A percentile compares a stretch with the other conserved stretches of the same genome.
Conservation (phyloP, 2,329 filamentous ascomycete genomes). For the Chlorencoelia australis region DNA sequence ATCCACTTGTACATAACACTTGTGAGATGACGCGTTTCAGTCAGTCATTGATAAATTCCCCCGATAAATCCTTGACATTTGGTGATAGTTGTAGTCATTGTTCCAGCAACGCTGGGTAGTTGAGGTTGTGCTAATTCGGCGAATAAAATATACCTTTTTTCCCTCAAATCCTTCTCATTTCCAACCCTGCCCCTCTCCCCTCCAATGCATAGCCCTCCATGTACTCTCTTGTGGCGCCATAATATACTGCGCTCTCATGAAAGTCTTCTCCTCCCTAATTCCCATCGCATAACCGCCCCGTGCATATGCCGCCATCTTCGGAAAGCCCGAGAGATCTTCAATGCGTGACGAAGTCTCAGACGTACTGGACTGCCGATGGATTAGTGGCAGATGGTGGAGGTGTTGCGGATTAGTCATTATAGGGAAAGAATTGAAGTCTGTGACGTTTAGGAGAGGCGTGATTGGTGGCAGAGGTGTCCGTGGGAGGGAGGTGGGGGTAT, state of each 20-base stretch:
- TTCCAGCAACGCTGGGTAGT: too few species aligned
- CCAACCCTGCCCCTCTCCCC: background rate
- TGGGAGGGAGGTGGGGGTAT: too few species aligned
- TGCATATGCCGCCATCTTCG: background rate
- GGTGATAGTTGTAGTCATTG: too few species aligned
- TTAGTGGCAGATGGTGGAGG: background rate
- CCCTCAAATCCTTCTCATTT: too few species aligned
- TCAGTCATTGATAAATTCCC: too few species aligned
- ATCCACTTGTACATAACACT: too few species aligned
- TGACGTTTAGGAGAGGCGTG: background rate
- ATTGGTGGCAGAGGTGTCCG: too few species aligned
- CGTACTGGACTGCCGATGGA: background rate
- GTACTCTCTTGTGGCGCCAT: conserved; percentile 1
- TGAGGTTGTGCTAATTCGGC: too few species aligned
- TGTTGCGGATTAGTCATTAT: background rate
- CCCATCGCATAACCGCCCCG: background rate
- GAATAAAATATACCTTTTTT: too few species aligned
- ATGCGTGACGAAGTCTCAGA: conserved; percentile 6
- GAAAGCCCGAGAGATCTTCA: conserved; percentile 9
- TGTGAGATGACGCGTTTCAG: too few species aligned
- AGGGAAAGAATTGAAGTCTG: background rate
- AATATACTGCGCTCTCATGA: conserved; percentile 10
- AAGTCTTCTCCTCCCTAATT: background rate
- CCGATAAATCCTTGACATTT: too few species aligned
- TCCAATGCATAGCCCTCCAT: conserved; percentile 4